phyloP scores from a whole-genome alignment of 164 flowering plant species.

The Liriodendron chinense region DNA sequence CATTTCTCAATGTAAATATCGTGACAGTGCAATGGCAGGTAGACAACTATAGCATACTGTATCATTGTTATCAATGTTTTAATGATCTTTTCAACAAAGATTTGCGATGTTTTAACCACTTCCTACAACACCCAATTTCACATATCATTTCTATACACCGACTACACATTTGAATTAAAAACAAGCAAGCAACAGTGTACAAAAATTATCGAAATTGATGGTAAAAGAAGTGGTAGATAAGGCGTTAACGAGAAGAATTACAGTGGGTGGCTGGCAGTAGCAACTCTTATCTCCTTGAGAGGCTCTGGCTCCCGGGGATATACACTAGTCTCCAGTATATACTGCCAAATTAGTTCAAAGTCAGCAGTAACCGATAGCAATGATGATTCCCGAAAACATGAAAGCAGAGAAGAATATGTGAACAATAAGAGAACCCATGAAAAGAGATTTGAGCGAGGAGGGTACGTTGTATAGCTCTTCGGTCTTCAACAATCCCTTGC shows the following conservation, averaged over 20 bases:
- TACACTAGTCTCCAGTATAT: slow-evolving; percentile 27
- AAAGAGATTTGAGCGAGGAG: background rate
- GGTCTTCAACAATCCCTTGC: slow-evolving; percentile 6
- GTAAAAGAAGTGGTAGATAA: background rate
- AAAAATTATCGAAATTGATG: background rate
- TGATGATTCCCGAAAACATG: background rate
- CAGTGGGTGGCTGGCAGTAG: slow-evolving; percentile 12
- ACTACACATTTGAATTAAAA: background rate
- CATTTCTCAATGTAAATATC: no score
- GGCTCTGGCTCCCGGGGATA: slow-evolving; percentile 23
- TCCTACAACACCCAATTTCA: no score
- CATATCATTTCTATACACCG: background rate
- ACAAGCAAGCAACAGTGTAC: background rate
- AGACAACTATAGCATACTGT: no score
- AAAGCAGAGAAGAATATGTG: background rate
- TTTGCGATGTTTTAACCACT: no score
- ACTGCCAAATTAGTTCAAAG: slow-evolving; percentile 12
- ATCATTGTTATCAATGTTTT: no score
- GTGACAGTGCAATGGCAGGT: no score
- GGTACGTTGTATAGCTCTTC: slow-evolving; percentile 5
- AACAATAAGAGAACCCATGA: background rate
- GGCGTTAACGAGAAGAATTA: background rate
- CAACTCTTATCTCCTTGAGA: slow-evolving; percentile 18
- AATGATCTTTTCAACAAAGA: no score
- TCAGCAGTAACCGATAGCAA: background rate